Base-by-base conservation (phyloP, 345 rosid species). In the Draba incana region DNA sequence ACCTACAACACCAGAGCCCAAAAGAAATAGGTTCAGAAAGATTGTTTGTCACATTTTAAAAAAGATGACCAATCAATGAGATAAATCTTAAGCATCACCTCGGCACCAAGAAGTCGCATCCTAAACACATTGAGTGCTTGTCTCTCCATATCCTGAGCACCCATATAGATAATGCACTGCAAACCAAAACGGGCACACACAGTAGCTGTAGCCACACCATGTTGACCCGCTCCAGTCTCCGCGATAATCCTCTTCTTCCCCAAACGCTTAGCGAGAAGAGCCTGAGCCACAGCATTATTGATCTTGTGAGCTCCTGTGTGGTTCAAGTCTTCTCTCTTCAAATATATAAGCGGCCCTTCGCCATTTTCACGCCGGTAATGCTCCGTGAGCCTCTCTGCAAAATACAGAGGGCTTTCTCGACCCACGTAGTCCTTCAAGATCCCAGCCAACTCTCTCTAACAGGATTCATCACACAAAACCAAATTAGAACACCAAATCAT, bases 181-280 rank as follows among this genome's bases (percentile, higher is more conserved):
- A 94, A 68, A 62, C 92, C 95, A 2, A 94, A 91, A 71, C 90
- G 81, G 1, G 99, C 96, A 57, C 97, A 94, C 14, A 89, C 98
- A 4, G 97, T 89, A 11, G 99, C 97, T 6, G 99, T 94, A 2
- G 97, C 98, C 48, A 94, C 98, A 54, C 98, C 99, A 23, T 94
- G 98, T 75, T 94, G 96, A 71, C 97, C 97, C 13, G 99, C 98
- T 10, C 99, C 97, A 38, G 93, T 91, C 71, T 91, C 99, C 48
- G 96, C 97, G 38, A 94, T 90, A 57, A 94, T 91, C 45, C 95
- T 82, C 62, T 74, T 70, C 78, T 89, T 91, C 3, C 97, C 99
- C 84, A 94, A 69, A 4, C 78, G 90, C 84, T 89, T 86, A 14
- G 98, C 98, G 0, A 94, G 88, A 81, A 91, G 76, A 16, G 88